A percentile compares a stretch with the other conserved stretches of the same genome.
Evolutionary conservation across 106 monocot species (phyloP).

Genomic region (Dioscorea alata): DNA sequence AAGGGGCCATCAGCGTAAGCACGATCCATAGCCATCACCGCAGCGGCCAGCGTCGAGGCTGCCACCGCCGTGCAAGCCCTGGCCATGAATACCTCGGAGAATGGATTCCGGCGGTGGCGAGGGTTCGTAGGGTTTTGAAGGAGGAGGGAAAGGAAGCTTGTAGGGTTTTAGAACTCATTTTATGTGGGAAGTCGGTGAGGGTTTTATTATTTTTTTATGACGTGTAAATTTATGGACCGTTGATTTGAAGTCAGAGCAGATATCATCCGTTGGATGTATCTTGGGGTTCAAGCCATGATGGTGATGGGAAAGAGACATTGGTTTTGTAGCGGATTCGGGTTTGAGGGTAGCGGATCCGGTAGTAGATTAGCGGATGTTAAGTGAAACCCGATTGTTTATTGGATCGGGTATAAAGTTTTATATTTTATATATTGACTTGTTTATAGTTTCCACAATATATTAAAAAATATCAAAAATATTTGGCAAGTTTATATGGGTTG

Average conservation of each 20-base stretch:
- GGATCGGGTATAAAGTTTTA: background rate
- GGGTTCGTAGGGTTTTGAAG: background rate
- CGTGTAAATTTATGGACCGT: background rate
- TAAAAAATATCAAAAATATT: too few species aligned
- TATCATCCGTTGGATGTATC: background rate
- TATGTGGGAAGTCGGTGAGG: background rate
- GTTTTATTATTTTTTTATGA: background rate
- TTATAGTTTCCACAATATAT: background rate
- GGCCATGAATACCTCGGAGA: slow-evolving; percentile 8
- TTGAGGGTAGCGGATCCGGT: too few species aligned
- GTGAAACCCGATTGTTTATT: background rate
- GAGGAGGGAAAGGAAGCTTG: background rate
- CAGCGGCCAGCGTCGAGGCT: slow-evolving; percentile 25
- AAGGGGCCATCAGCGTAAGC: slow-evolving; percentile 49
- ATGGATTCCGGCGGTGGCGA: background rate
- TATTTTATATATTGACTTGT: too few species aligned
- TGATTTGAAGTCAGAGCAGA: background rate
- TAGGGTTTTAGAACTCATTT: background rate
- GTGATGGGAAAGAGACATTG: background rate
- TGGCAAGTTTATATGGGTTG: too few species aligned
- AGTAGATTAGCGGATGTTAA: background rate
- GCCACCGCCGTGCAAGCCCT: slow-evolving; percentile 20
- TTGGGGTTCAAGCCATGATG: background rate
- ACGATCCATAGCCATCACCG: slow-evolving; percentile 27
- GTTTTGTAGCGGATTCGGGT: too few species aligned